These are phyloP conservation scores for Tympanopsis confertula DNA, from an alignment of 2,329 filamentous ascomycete genomes.

Conservation along the genomic window DNA sequence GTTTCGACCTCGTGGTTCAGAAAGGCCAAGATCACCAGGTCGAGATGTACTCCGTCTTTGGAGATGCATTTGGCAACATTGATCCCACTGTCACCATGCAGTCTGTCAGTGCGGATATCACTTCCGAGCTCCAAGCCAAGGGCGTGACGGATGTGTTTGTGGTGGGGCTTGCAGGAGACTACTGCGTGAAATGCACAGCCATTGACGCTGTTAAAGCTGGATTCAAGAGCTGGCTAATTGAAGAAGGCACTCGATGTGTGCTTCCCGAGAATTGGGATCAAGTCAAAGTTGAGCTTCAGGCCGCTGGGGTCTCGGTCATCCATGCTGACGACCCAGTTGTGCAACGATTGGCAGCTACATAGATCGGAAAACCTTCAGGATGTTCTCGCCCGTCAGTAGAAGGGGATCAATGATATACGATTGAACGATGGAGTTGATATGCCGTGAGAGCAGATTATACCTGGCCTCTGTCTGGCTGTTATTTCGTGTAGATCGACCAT, in stretches of 20 bases:
- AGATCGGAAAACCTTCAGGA: no score
- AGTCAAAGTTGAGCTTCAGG: not conserved
- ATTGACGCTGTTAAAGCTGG: constrained; percentile 46
- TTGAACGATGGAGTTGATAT: no score
- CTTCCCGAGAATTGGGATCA: constrained; percentile 17
- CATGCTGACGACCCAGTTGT: not conserved
- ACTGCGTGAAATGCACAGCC: constrained; percentile 50
- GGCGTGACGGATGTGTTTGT: constrained; percentile 43
- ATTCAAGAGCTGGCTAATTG: constrained; percentile 42
- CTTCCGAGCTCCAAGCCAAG: constrained; percentile 28
- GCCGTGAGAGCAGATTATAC: no score
- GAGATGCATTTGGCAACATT: constrained; percentile 40
- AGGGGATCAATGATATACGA: no score
- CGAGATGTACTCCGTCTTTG: constrained; percentile 55
- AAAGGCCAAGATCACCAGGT: constrained; percentile 46
- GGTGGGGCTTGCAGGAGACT: constrained; percentile 50
- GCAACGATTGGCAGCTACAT: no score
- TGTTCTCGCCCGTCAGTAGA: no score
- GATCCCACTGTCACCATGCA: constrained; percentile 11
- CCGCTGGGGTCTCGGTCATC: not conserved
- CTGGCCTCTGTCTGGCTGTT: no score
- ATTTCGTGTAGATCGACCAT: no score
- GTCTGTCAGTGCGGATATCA: constrained; percentile 31
- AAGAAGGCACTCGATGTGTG: constrained; percentile 43
- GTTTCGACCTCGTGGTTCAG: constrained; percentile 35